Base-by-base conservation (phyloP, 495 filamentous ascomycete species). In the Margaritispora aquatica region DNA sequence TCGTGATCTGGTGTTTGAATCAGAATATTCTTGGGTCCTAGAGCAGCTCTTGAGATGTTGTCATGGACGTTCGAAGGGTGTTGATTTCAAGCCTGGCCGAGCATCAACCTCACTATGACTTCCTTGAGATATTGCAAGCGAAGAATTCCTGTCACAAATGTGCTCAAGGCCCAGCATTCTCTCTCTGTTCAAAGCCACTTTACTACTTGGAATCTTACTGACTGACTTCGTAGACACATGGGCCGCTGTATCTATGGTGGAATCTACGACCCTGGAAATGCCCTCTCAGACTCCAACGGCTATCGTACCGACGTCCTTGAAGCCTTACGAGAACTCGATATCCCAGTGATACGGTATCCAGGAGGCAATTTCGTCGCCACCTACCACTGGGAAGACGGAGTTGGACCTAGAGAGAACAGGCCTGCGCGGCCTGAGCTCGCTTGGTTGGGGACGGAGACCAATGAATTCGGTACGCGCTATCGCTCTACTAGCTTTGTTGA, bases 241-340 rank as follows among this genome's bases (percentile, higher is more conserved):
- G 88, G 88, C 47, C 80, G 88, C 46, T 92, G 88, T 72, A 89
- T 92, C 70, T 92, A 92, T 68, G 88, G 88, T 56, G 88, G 88
- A 58, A 88, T 92, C 66, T 91, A 90, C 71, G 88, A 90, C 59
- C 88, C 87, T 1, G 77, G 74, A 13, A 89, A 82, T 67, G 73
- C 81, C 0, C 73, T 89, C n/a, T 84, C 86, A 2, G 88, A 91
- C 61, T 75, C 83, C 56, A 77, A 89, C 66, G 88, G 88, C 15
- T 91, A 88, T 70, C 82, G 88, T 17, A 89, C 78, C 61, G 88
- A 91, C 70, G 88, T 92, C 17, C 75, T 91, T 24, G 77, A 79
- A 53, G 82, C 85, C 8, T 71, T 91, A 54, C 81, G 82, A 63
- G 86, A 88, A 59, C 75, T 91, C 22, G 79, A 85, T 36, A 80